Evolutionary conservation across 2,329 filamentous ascomycete species (phyloP), one percentile per base, ranked within the genome.

Genomic region (Seiridium cupressi): DNA sequence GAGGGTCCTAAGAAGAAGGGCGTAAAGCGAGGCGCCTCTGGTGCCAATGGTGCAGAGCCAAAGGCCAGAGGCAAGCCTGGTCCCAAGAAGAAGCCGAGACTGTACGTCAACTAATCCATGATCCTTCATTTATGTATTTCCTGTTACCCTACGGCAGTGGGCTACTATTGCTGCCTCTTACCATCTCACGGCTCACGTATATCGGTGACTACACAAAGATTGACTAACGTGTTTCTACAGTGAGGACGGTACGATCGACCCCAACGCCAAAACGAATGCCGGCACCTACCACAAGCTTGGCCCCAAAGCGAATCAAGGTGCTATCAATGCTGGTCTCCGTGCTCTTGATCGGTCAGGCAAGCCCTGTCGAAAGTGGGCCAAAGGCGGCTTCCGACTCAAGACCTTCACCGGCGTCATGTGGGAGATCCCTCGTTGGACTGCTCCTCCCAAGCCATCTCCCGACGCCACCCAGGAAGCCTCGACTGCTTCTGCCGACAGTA

Each of bases 321-420:
- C 94, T 61, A 99, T 99, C 82, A 99, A 99, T 73, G 95, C 95
- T 58, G 92, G 92, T 57, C 88, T 99, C 55, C 92, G 95, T 59
- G 94, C 95, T 10, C 90, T 99, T 65, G 95, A 99, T 76, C 89
- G 94, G 62, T 90, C 90, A 6, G 94, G 94, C 66, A 91, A 94
- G 70, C 93, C 95, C 8, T 97, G 93, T 76, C 91, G 94, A 65
- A 93, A 89, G 74, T 99, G 95, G 95, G 83, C 87, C 72, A 91
- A 89, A 74, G 92, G 92, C 64, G 85, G 88, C 59, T 92, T 98
- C 73, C 84, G 82, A 54, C 81, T 98, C 67, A 97, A 96, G 82
- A 96, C 89, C 75, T 98, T 98, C 74, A 97, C 94, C 1, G 94
- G 94, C 57, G 85, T 92, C 13, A 72, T 85, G 38, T 97, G 93